These are phyloP conservation scores for Gossypium aridum DNA, from an alignment of 441 rosid genomes.

Conservation along the genomic window DNA sequence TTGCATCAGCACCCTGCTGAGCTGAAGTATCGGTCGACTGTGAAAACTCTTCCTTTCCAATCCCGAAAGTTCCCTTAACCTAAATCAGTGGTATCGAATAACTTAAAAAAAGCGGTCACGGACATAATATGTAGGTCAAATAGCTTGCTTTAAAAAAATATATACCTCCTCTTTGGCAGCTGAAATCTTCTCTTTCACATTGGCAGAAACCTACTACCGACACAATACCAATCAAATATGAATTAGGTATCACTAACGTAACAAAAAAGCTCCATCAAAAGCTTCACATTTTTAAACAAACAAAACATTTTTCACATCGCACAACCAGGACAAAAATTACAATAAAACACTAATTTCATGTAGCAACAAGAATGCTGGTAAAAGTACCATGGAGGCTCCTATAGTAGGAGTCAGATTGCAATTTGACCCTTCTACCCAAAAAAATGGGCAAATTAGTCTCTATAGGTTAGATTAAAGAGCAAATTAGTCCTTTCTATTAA, in stretches of 20 bases:
- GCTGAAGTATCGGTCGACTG: slow-evolving; percentile 32
- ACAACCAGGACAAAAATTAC: background rate
- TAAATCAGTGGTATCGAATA: slow-evolving; percentile 17
- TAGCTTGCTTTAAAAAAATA: slow-evolving; percentile 1
- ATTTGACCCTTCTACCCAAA: too few species aligned
- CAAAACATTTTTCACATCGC: background rate
- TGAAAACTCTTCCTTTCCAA: slow-evolving; percentile 47
- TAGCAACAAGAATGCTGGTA: background rate
- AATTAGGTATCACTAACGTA: background rate
- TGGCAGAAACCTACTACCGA: slow-evolving; percentile 63
- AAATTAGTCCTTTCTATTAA: too few species aligned
- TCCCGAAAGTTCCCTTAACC: slow-evolving; percentile 71
- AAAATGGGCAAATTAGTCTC: too few species aligned
- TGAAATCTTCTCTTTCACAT: slow-evolving; percentile 68
- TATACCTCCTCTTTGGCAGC: slow-evolving; percentile 86
- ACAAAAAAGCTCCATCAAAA: background rate
- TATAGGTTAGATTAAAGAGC: too few species aligned
- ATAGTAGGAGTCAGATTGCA: too few species aligned
- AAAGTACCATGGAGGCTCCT: too few species aligned
- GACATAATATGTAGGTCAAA: background rate
- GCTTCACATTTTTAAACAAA: background rate
- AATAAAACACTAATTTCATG: background rate
- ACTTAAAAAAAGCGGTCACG: background rate
- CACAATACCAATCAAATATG: background rate
- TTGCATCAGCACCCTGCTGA: slow-evolving; percentile 24